Evolutionary conservation across 441 rosid species (phyloP).

Genomic region (Gossypium gossypioides): DNA sequence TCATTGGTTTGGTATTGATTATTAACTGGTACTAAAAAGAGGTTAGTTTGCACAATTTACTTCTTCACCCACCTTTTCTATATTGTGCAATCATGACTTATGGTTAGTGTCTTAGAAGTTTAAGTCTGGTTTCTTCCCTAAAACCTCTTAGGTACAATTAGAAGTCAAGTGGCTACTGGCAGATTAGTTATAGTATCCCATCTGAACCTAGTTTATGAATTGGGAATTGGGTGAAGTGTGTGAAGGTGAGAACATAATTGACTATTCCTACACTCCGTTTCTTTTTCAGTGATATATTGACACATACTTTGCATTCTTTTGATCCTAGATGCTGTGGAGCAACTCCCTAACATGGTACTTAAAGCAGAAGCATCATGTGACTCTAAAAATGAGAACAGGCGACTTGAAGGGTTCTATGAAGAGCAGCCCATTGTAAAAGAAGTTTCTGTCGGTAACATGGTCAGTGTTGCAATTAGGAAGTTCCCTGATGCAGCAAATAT

Average conservation of each 20-base stretch:
- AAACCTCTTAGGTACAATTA: background rate
- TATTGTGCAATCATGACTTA: background rate
- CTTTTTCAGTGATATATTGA: constrained; percentile 10
- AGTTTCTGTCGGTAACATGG: constrained; percentile 36
- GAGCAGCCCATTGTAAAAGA: constrained; percentile 56
- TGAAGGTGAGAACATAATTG: background rate
- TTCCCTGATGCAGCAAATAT: constrained; percentile 56
- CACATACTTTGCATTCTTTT: constrained; percentile 12
- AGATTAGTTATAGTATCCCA: constrained; percentile 12
- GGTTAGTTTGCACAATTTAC: background rate
- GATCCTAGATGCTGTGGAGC: constrained; percentile 43
- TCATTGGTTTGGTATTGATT: background rate
- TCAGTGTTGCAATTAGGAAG: constrained; percentile 51
- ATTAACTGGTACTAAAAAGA: background rate
- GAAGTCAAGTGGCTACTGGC: background rate
- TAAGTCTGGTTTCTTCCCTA: background rate
- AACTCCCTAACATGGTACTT: constrained; percentile 39
- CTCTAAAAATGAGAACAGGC: constrained; percentile 30
- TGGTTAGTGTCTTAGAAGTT: background rate
- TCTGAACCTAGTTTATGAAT: constrained; percentile 1
- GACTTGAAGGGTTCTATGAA: constrained; percentile 54
- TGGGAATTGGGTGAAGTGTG: constrained; percentile 5
- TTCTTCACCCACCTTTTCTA: background rate
- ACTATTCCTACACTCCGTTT: background rate
- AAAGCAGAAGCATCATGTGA: constrained; percentile 33